Conservation (phyloP, 192 early-diverging fungal species). For the Backusella mclennaniae region DNA sequence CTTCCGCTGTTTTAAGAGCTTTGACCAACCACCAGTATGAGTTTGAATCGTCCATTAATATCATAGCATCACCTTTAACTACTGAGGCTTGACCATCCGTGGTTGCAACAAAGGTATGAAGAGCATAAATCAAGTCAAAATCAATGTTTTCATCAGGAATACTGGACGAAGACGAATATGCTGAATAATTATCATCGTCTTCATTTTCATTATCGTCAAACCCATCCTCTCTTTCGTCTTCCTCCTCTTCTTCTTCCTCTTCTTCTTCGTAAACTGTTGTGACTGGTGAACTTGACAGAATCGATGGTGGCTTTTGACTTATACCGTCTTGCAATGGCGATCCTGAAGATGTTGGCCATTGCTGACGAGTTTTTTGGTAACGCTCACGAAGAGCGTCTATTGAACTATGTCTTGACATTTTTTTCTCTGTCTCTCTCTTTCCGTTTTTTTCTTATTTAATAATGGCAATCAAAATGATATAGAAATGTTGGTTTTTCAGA, state of each 20-base stretch:
- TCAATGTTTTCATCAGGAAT: slow-evolving; percentile 64
- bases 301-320: not conserved
- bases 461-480: not conserved
- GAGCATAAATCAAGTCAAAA: slow-evolving; percentile 71
- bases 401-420: slow-evolving; percentile 11
- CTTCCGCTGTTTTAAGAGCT: slow-evolving; percentile 59
- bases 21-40: slow-evolving; percentile 76
- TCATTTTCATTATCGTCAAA: slow-evolving; percentile 14
- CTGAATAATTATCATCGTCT: slow-evolving; percentile 23
- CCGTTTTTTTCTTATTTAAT: not conserved
- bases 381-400: slow-evolving; percentile 17
- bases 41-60: slow-evolving; percentile 76
- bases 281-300: not conserved
- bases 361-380: slow-evolving; percentile 7
- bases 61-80: slow-evolving; percentile 67
- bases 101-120: slow-evolving; percentile 78
- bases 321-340: not conserved
- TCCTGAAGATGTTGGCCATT: slow-evolving; percentile 12
- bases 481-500: not conserved
- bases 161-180: slow-evolving; percentile 21
- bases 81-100: slow-evolving; percentile 82
- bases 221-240: slow-evolving; percentile 1
- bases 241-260: slow-evolving; percentile 15
- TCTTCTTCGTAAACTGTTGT: slow-evolving; percentile 21
- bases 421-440: not conserved